Evolutionary conservation across 495 filamentous ascomycete species (phyloP).

Genomic region (Penicillium daleae): DNA sequence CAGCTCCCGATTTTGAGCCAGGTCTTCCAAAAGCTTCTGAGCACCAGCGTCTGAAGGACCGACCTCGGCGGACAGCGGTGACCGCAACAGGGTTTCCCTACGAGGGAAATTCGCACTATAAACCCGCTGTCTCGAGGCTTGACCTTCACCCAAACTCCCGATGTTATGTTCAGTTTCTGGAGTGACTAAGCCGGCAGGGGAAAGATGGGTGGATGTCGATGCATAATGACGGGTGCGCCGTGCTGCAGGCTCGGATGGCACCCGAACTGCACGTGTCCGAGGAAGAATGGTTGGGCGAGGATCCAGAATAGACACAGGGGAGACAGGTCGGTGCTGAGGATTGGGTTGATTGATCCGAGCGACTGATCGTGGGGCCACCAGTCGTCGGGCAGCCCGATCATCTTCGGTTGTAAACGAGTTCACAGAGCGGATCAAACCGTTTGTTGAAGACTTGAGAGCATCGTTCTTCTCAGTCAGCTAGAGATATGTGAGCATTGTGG

Average conservation of each 20-base stretch:
- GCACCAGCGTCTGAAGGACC: conserved; percentile 14
- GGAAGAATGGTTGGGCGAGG: conserved; percentile 48
- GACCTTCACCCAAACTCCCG: conserved; percentile 35
- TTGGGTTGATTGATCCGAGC: conserved; percentile 34
- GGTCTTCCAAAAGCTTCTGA: conserved; percentile 6
- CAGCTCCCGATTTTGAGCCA: conserved; percentile 13
- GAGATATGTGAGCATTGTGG: conserved; percentile 18
- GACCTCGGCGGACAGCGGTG: conserved; percentile 45
- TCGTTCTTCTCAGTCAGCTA: conserved; percentile 56
- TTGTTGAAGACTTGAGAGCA: conserved; percentile 55
- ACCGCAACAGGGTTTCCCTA: conserved; percentile 40
- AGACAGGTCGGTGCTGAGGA: conserved; percentile 54
- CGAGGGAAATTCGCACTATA: conserved; percentile 42
- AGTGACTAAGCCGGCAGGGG: conserved; percentile 44
- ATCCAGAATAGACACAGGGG: conserved; percentile 63
- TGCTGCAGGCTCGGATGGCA: conserved; percentile 41
- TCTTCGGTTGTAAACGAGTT: conserved; percentile 44
- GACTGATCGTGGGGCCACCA: conserved; percentile 30
- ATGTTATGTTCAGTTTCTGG: conserved; percentile 47
- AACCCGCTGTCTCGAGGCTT: conserved; percentile 35
- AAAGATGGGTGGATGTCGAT: conserved; percentile 32
- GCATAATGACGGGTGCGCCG: conserved; percentile 41
- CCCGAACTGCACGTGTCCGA: conserved; percentile 34
- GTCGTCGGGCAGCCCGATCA: conserved; percentile 30
- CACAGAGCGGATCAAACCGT: conserved; percentile 59